Evolutionary conservation across 805 yeast genomes (phyloP).

Genomic region (Sugiyamaella boreocaroliniensis): DNA sequence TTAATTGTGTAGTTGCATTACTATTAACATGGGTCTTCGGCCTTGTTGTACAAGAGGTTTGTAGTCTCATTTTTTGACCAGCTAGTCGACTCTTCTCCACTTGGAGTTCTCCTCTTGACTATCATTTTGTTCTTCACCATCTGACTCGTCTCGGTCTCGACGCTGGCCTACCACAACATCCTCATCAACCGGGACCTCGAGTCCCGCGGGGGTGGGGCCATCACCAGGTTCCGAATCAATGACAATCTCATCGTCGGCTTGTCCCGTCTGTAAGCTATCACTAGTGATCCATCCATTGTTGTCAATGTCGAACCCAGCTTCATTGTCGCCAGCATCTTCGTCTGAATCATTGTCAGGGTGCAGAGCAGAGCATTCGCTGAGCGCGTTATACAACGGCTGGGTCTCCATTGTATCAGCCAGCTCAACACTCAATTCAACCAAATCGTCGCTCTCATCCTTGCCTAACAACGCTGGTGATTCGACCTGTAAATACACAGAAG

Average conservation of each 20-base stretch:
- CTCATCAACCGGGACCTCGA: slow-evolving; percentile 18
- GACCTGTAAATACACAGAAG: slow-evolving; percentile 20
- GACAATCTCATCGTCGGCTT: slow-evolving; percentile 14
- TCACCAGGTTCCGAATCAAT: slow-evolving; percentile 5
- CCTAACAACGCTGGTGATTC: slow-evolving; percentile 5
- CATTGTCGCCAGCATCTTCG: slow-evolving; percentile 6
- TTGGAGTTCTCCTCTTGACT: slow-evolving; percentile 9
- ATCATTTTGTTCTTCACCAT: slow-evolving; percentile 8
- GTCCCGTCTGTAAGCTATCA: slow-evolving; percentile 5
- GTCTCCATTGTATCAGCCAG: slow-evolving; percentile 1
- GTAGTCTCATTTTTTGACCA: too few species aligned
- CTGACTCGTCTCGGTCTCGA: slow-evolving; percentile 13
- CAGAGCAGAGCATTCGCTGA: slow-evolving; percentile 21
- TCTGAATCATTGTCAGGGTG: slow-evolving; percentile 21
- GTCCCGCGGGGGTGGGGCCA: slow-evolving; percentile 17
- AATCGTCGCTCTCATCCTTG: background rate
- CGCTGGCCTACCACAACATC: slow-evolving; percentile 14
- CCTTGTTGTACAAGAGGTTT: too few species aligned
- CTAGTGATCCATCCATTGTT: slow-evolving; percentile 10
- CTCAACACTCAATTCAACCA: slow-evolving; percentile 10
- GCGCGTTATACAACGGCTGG: slow-evolving; percentile 15
- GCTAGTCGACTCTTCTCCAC: slow-evolving; percentile 18
- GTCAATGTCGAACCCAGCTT: slow-evolving; percentile 5
- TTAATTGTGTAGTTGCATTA: too few species aligned
- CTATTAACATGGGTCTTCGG: too few species aligned